Conservation (phyloP, 768 basidiomycete genomes). For the Boletus sp. region DNA sequence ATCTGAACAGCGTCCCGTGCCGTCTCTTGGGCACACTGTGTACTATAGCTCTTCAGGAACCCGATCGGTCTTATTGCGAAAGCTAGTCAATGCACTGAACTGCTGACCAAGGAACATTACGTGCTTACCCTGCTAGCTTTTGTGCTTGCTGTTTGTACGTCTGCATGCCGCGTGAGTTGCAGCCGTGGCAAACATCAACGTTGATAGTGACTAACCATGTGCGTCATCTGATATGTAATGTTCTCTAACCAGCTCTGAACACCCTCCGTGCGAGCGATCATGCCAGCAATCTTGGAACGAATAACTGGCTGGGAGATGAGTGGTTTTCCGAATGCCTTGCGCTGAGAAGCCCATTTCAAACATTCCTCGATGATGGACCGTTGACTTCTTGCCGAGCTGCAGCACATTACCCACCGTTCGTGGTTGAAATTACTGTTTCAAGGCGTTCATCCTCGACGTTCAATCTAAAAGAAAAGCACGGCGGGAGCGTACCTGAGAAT, state of each 20-base stretch:
- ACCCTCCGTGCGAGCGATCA: constrained; percentile 84
- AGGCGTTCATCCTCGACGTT: constrained; percentile 2
- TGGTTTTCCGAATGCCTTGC: constrained; percentile 90
- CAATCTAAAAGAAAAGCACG: not conserved
- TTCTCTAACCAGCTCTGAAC: constrained; percentile 87
- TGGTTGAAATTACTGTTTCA: constrained; percentile 82
- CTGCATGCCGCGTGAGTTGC: constrained; percentile 28
- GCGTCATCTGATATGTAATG: constrained; percentile 83
- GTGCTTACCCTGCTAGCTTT: constrained; percentile 66
- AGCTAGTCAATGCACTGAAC: not conserved
- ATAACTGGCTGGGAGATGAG: constrained; percentile 83
- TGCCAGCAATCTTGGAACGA: constrained; percentile 79
- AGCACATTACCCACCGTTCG: constrained; percentile 91
- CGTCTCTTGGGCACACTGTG: constrained; percentile 74
- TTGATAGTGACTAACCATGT: constrained; percentile 51
- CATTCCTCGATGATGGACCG: constrained; percentile 78
- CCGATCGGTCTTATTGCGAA: constrained; percentile 58
- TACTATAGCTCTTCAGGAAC: constrained; percentile 76
- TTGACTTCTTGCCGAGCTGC: constrained; percentile 68
- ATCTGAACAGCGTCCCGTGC: constrained; percentile 77
- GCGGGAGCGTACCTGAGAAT: constrained; percentile 43
- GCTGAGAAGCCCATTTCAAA: constrained; percentile 86
- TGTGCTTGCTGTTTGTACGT: constrained; percentile 71
- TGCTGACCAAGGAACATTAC: not conserved
- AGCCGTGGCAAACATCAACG: not conserved